These are phyloP conservation scores for Brassica juncea DNA, from an alignment of 345 rosid genomes.

Conservation along the genomic window DNA sequence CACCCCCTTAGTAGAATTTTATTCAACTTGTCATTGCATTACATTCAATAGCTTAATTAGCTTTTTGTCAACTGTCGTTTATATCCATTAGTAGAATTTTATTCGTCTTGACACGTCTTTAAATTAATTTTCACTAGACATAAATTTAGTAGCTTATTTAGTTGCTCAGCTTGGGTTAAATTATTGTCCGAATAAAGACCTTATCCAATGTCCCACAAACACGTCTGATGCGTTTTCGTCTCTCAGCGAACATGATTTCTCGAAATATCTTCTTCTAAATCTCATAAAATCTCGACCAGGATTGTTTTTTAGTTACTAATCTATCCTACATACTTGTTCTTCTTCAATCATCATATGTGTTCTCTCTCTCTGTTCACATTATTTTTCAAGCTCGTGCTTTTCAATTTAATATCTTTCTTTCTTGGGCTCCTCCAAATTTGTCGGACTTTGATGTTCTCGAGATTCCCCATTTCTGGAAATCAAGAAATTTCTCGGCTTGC, in stretches of 20 bases:
- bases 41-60: too few relatives aligned
- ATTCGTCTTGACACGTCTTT: not conserved
- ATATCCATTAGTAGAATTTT: too few relatives aligned
- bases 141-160: not conserved
- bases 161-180: not conserved
- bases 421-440: constrained; percentile 34
- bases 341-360: not conserved
- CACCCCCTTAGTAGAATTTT: too few relatives aligned
- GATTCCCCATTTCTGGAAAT: constrained; percentile 40
- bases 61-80: too few relatives aligned
- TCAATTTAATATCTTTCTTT: not conserved
- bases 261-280: constrained; percentile 25
- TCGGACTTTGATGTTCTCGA: constrained; percentile 21
- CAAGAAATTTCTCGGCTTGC: constrained; percentile 9
- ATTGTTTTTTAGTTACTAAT: not conserved
- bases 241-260: constrained; percentile 16
- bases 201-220: constrained; percentile 32
- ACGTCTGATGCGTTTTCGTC: not conserved
- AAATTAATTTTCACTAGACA: not conserved
- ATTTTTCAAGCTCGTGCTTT: not conserved
- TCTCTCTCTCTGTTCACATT: constrained; percentile 1
- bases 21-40: too few relatives aligned
- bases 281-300: constrained; percentile 16
- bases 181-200: constrained; percentile 26
- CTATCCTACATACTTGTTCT: not conserved